Evolutionary conservation across 371 early-diverging fungal genomes (phyloP).

Genomic region (Syncephalis fuscata): DNA sequence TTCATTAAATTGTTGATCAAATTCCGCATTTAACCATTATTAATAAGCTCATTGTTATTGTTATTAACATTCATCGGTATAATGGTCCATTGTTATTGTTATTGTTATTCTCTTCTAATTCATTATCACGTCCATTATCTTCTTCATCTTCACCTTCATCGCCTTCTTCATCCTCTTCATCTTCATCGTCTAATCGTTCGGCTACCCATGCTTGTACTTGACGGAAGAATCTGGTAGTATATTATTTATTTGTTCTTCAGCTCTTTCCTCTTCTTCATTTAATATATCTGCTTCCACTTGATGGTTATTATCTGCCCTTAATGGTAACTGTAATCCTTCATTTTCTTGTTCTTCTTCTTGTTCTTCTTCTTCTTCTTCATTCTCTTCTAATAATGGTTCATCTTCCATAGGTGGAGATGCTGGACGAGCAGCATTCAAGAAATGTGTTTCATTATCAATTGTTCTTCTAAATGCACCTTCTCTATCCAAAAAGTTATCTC

Average conservation of each 20-base stretch:
- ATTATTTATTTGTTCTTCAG: not conserved
- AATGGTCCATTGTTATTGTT: not conserved
- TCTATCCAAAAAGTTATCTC: no score
- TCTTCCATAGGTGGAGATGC: not conserved
- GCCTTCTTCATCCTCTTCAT: conserved; percentile 5
- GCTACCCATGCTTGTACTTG: not conserved
- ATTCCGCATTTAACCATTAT: not conserved
- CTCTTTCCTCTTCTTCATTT: not conserved
- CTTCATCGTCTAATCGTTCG: conserved; percentile 2
- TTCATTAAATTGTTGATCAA: not conserved
- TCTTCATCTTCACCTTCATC: conserved; percentile 1
- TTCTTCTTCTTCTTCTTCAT: not conserved
- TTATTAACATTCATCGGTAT: conserved; percentile 1
- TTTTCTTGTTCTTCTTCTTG: not conserved
- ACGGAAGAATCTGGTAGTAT: not conserved
- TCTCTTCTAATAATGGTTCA: not conserved
- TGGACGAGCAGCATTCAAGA: no score
- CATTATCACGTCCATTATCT: conserved; percentile 1
- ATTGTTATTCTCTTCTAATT: not conserved
- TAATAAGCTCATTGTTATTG: not conserved
- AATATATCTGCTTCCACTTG: not conserved
- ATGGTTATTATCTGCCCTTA: no score
- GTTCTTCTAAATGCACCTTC: no score
- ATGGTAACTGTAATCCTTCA: no score
- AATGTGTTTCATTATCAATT: no score